These are phyloP conservation scores for Smallanthus sonchifolius DNA, from an alignment of 129 eudicot genomes.

Conservation along the genomic window DNA sequence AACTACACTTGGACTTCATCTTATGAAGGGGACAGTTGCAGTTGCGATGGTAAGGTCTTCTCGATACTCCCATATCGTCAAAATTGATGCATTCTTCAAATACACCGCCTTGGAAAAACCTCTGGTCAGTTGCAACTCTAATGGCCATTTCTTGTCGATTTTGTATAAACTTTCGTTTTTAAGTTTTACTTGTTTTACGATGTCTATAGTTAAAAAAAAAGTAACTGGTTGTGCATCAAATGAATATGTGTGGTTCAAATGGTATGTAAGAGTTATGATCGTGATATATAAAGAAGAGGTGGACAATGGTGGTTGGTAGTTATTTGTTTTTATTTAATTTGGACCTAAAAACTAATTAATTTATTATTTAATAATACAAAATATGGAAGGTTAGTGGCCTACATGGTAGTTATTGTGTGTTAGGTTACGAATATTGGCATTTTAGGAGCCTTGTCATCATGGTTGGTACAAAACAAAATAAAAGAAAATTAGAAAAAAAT, in stretches of 20 bases:
- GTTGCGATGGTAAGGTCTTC: slow-evolving; percentile 62
- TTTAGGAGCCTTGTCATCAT: slow-evolving; percentile 21
- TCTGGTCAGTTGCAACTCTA: slow-evolving; percentile 16
- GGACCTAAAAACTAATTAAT: not conserved
- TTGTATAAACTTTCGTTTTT: not conserved
- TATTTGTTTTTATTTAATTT: not conserved
- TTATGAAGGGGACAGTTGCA: slow-evolving; percentile 65
- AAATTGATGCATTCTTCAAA: slow-evolving; percentile 49
- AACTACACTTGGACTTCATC: not conserved
- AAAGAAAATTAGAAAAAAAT: not conserved
- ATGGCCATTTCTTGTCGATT: slow-evolving; percentile 22
- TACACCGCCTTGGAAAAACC: slow-evolving; percentile 15
- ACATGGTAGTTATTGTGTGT: slow-evolving; percentile 11
- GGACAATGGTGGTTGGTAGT: slow-evolving; percentile 19
- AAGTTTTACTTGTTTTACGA: not conserved
- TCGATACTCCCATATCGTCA: slow-evolving; percentile 24
- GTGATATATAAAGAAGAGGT: slow-evolving; percentile 15
- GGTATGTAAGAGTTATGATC: not conserved
- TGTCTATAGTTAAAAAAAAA: not conserved
- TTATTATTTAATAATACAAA: not conserved
- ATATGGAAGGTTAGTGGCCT: slow-evolving; percentile 19
- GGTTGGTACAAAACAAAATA: not conserved
- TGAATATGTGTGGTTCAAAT: not conserved
- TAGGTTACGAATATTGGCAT: slow-evolving; percentile 17
- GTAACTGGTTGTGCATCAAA: not conserved